These are phyloP conservation scores for Kalanchoe fedtschenkoi DNA, from an alignment of 164 flowering plant genomes.

Conservation along the genomic window DNA sequence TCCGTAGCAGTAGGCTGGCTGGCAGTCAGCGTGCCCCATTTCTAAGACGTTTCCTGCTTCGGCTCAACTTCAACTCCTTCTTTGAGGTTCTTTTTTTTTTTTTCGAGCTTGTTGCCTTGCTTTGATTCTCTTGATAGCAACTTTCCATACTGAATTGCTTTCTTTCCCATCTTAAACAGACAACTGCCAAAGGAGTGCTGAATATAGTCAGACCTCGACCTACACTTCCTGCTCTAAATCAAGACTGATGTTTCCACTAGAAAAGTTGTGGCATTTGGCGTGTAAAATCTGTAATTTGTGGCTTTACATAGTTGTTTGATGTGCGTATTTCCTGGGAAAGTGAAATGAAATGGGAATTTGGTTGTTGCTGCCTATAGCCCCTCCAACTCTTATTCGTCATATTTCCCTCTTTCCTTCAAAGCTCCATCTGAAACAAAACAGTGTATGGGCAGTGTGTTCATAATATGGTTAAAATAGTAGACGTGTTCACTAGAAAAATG, in stretches of 20 bases:
- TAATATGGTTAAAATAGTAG: no score
- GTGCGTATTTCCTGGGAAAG: no score
- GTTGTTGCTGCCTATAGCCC: no score
- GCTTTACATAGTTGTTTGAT: neutral
- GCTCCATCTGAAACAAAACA: no score
- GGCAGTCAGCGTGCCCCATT: slow-evolving; percentile 98
- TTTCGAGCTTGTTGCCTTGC: neutral
- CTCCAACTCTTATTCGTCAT: no score
- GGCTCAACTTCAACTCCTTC: slow-evolving; percentile 85
- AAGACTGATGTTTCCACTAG: slow-evolving; percentile 11
- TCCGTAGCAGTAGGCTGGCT: slow-evolving; percentile 90
- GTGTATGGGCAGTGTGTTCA: no score
- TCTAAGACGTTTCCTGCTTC: slow-evolving; percentile 78
- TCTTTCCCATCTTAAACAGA: slow-evolving; percentile 30
- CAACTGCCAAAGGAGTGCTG: slow-evolving; percentile 85
- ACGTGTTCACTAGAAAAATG: no score
- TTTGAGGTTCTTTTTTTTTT: slow-evolving; percentile 54
- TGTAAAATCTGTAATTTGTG: neutral
- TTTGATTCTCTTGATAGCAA: neutral
- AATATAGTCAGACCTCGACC: slow-evolving; percentile 77
- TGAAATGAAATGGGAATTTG: no score
- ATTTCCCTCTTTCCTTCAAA: no score
- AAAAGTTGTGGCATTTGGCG: neutral
- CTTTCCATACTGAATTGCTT: neutral
- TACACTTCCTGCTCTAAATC: slow-evolving; percentile 30